Conservation (phyloP, 768 basidiomycete species). For the Albatrellus ellisii region DNA sequence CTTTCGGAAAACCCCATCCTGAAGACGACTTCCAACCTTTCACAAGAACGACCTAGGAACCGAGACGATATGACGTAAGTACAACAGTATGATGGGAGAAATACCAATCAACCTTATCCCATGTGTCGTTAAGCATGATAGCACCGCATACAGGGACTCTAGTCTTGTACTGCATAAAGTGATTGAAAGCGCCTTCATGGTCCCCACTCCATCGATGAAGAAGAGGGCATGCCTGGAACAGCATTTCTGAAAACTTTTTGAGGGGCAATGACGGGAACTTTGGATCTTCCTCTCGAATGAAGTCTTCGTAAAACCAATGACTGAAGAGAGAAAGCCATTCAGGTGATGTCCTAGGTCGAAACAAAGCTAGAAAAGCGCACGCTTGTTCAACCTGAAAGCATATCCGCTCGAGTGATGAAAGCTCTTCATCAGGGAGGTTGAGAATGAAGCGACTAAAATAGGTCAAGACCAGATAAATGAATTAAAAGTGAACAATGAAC, state of each 20-base stretch:
- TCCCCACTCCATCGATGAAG: constrained; percentile 74
- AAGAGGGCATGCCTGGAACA: constrained; percentile 78
- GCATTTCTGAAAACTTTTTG: constrained; percentile 85
- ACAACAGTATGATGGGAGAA: constrained; percentile 6
- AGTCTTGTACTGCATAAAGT: constrained; percentile 94
- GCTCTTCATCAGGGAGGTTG: constrained; percentile 90
- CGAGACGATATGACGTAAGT: constrained; percentile 9
- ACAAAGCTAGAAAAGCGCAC: no score
- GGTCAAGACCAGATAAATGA: constrained; percentile 9
- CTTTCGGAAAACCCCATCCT: constrained; percentile 98
- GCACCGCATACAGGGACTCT: constrained; percentile 96
- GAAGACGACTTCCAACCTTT: constrained; percentile 97
- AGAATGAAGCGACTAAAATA: constrained; percentile 78
- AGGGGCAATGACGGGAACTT: constrained; percentile 79
- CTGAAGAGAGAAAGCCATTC: constrained; percentile 26
- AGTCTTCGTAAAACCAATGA: constrained; percentile 99
- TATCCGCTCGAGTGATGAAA: constrained; percentile 81
- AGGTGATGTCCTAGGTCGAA: no score
- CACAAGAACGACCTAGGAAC: constrained; percentile 81
- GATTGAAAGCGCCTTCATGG: constrained; percentile 75
- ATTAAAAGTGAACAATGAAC: constrained; percentile 25
- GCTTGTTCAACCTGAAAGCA: constrained; percentile 99
- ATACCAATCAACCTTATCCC: constrained; percentile 70
- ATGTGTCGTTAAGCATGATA: constrained; percentile 83
- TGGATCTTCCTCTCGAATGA: constrained; percentile 84